These are phyloP conservation scores for Exobasidium cylindrosporum DNA, from an alignment of 1,284 basidiomycete species.

Conservation along the genomic window DNA sequence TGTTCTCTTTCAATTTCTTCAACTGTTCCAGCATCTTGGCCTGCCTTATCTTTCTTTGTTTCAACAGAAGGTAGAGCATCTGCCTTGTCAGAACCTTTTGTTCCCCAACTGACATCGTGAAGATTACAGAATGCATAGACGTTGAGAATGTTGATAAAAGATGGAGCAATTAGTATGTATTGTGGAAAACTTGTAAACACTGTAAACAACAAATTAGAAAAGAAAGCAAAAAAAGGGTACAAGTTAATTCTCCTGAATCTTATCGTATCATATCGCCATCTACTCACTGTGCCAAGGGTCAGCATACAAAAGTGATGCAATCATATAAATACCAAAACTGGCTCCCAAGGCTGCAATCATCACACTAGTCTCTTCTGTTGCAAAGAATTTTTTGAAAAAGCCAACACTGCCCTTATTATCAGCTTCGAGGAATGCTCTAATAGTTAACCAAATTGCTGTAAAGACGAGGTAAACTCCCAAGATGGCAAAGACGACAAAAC, in stretches of 20 bases:
- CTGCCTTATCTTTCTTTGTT: slow-evolving; percentile 66
- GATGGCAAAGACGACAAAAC: slow-evolving; percentile 65
- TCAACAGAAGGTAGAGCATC: slow-evolving; percentile 86
- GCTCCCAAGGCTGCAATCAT: slow-evolving; percentile 51
- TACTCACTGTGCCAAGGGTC: slow-evolving; percentile 79
- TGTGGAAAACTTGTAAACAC: slow-evolving; percentile 93
- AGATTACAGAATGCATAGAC: slow-evolving; percentile 84
- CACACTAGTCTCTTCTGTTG: slow-evolving; percentile 38
- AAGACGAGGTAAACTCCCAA: slow-evolving; percentile 49
- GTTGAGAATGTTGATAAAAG: slow-evolving; percentile 89
- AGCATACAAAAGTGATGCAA: slow-evolving; percentile 84
- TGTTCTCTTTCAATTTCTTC: slow-evolving; percentile 62
- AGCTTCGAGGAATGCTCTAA: slow-evolving; percentile 26
- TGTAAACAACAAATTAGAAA: slow-evolving; percentile 47
- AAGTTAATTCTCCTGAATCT: neutral
- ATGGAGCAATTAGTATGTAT: slow-evolving; percentile 78
- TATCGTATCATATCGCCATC: no score
- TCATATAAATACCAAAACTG: slow-evolving; percentile 59
- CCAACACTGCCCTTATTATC: slow-evolving; percentile 12
- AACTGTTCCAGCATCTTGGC: slow-evolving; percentile 67
- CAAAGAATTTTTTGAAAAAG: slow-evolving; percentile 33
- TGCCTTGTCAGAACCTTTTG: slow-evolving; percentile 90
- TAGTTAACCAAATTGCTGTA: slow-evolving; percentile 52
- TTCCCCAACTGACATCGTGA: slow-evolving; percentile 62
- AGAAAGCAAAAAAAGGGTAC: neutral